Evolutionary conservation across 768 basidiomycete genomes (phyloP).

Genomic region (Xanthoconium stramineum): DNA sequence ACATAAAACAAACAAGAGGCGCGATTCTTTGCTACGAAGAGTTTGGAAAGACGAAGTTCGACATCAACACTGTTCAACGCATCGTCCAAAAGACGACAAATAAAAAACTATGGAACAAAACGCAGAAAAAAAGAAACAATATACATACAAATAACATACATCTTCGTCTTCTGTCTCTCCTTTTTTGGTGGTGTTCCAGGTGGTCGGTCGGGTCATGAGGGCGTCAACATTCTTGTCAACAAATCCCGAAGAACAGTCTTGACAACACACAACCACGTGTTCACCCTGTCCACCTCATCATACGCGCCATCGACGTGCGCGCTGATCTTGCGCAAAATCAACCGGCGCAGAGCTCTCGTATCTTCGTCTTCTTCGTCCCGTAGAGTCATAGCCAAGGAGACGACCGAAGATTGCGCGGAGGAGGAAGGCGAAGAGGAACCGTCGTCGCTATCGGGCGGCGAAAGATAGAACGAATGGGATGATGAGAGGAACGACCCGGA

Average conservation of each 20-base stretch:
- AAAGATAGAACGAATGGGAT: constrained; percentile 20
- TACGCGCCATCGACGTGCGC: constrained; percentile 51
- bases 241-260: constrained; percentile 60
- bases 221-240: constrained; percentile 26
- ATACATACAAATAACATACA: constrained; percentile 37
- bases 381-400: constrained; percentile 49
- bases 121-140: constrained; percentile 10
- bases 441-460: constrained; percentile 13
- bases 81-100: not conserved
- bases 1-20: constrained; percentile 1
- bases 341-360: constrained; percentile 53
- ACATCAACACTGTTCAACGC: not conserved
- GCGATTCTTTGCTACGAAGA: not conserved
- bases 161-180: not conserved
- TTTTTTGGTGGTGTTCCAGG: not conserved
- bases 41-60: constrained; percentile 6
- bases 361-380: constrained; percentile 64
- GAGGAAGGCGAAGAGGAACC: constrained; percentile 19
- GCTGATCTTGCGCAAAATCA: constrained; percentile 66
- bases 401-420: constrained; percentile 34
- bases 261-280: constrained; percentile 60
- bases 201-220: constrained; percentile 12
- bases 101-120: constrained; percentile 10
- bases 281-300: constrained; percentile 61
- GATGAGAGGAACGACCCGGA: constrained; percentile 2